Percentiles rank a stretch among this genome's conserved stretches.
Evolutionary conservation across 176 grass and related monocot genomes (phyloP).

Genomic region (Poa annua): DNA sequence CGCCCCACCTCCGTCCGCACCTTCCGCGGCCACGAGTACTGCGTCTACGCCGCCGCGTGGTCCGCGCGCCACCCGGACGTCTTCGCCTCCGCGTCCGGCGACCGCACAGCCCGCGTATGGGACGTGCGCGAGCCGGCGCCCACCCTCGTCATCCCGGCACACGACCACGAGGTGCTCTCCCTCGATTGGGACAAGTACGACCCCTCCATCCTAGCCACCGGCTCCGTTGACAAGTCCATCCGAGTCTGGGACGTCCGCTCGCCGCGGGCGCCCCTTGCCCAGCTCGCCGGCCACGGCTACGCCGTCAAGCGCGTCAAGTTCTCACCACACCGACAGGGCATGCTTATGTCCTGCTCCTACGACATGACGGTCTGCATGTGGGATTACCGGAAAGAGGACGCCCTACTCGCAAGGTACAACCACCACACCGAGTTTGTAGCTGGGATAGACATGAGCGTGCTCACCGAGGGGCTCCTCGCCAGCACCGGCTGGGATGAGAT

Average conservation of each 20-base stretch:
- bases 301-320: conserved; percentile 82
- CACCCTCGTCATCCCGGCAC: conserved; percentile 17
- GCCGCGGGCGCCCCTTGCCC: conserved; percentile 56
- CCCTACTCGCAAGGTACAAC: conserved; percentile 56
- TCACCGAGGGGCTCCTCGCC: conserved; percentile 74
- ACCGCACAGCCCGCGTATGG: conserved; percentile 22
- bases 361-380: conserved; percentile 94
- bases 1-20: conserved; percentile 23
- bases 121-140: conserved; percentile 26
- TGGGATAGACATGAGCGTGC: conserved; percentile 85
- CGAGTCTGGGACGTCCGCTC: conserved; percentile 87
- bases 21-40: conserved; percentile 28
- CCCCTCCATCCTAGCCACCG: conserved; percentile 79
- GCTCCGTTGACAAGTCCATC: conserved; percentile 85
- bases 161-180: conserved; percentile 32
- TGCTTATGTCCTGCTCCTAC: conserved; percentile 88
- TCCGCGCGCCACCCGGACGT: conserved; percentile 23
- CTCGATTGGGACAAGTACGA: conserved; percentile 70
- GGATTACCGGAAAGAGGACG: conserved; percentile 86
- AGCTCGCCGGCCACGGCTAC: conserved; percentile 72
- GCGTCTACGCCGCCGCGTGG: conserved; percentile 29
- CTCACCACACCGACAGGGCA: conserved; percentile 75
- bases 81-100: conserved; percentile 18
- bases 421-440: conserved; percentile 88
- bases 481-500: conserved; percentile 88